These are phyloP conservation scores for Blastobotrys raffinosifermentans DNA, from an alignment of 1,139 yeast species.

Conservation along the genomic window DNA sequence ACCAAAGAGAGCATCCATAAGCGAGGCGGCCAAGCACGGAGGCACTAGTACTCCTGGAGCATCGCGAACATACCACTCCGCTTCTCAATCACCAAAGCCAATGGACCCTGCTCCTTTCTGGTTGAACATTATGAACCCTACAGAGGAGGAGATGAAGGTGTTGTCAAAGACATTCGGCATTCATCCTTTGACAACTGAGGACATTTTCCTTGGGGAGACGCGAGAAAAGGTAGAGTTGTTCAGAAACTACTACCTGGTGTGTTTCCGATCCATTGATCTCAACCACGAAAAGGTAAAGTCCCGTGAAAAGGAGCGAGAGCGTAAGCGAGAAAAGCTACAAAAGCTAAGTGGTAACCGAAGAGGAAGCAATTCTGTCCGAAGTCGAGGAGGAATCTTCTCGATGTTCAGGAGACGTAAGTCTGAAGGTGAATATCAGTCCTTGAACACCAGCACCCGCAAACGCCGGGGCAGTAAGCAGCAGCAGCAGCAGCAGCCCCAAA, in stretches of 20 bases:
- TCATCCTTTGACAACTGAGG: constrained; percentile 94
- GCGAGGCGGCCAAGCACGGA: not conserved
- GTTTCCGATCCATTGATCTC: constrained; percentile 89
- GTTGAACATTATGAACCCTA: constrained; percentile 89
- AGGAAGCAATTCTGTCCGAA: constrained; percentile 5
- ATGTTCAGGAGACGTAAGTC: constrained; percentile 1
- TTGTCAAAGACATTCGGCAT: constrained; percentile 86
- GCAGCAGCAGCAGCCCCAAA: not conserved
- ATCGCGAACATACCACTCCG: too few species aligned
- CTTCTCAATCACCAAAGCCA: constrained; percentile 4
- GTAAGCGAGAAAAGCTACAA: constrained; percentile 11
- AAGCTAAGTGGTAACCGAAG: constrained; percentile 13
- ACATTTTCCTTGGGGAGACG: constrained; percentile 87
- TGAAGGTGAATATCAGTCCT: constrained; percentile 2
- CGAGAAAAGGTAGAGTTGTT: constrained; percentile 93
- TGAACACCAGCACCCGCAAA: constrained; percentile 7
- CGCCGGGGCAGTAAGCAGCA: not conserved
- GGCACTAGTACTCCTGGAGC: not conserved
- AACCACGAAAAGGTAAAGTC: constrained; percentile 16
- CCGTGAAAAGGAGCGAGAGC: constrained; percentile 6
- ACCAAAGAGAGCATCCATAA: not conserved
- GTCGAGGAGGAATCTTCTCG: constrained; percentile 1
- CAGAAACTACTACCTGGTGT: constrained; percentile 81
- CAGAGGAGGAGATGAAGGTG: constrained; percentile 95
- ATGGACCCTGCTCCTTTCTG: constrained; percentile 56